Conservation (phyloP, 768 basidiomycete genomes). For the Austroboletus eburneus region DNA sequence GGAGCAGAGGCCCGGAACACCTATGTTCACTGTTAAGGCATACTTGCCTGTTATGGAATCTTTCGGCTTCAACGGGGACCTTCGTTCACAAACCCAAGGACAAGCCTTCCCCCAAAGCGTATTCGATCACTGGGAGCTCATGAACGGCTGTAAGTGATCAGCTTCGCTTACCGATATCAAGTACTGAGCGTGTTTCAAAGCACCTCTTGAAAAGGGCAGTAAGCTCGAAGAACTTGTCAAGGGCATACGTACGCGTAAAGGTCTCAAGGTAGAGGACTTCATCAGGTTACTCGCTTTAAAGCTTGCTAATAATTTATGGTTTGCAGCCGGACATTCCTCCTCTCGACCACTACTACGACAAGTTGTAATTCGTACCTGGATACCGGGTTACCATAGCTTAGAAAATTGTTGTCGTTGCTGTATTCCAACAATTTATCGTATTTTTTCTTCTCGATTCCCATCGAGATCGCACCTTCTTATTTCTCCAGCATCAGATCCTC, state of each 20-base stretch:
- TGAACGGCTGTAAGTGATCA: slow-evolving; percentile 67
- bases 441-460: slow-evolving; percentile 4
- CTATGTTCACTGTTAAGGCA: slow-evolving; percentile 99
- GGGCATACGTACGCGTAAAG: slow-evolving; percentile 86
- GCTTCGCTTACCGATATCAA: background rate
- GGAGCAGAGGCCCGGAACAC: slow-evolving; percentile 95
- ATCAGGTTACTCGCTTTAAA: background rate
- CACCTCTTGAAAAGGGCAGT: slow-evolving; percentile 84
- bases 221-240: slow-evolving; percentile 85
- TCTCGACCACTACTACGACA: slow-evolving; percentile 92
- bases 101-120: slow-evolving; percentile 98
- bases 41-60: slow-evolving; percentile 90
- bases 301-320: slow-evolving; percentile 11
- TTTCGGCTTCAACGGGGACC: slow-evolving; percentile 97
- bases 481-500: too few relatives aligned
- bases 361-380: slow-evolving; percentile 48
- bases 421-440: slow-evolving; percentile 14
- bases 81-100: slow-evolving; percentile 87
- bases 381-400: slow-evolving; percentile 3
- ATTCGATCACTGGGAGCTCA: slow-evolving; percentile 89
- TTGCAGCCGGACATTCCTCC: slow-evolving; percentile 79
- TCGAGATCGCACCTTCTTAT: too few relatives aligned
- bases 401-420: slow-evolving; percentile 16
- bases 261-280: slow-evolving; percentile 68
- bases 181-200: slow-evolving; percentile 23